Percentiles rank a stretch among this genome's conserved stretches.
These are phyloP conservation scores for Diplodia corticola DNA, from an alignment of 2,329 filamentous ascomycete genomes.

Conservation along the genomic window DNA sequence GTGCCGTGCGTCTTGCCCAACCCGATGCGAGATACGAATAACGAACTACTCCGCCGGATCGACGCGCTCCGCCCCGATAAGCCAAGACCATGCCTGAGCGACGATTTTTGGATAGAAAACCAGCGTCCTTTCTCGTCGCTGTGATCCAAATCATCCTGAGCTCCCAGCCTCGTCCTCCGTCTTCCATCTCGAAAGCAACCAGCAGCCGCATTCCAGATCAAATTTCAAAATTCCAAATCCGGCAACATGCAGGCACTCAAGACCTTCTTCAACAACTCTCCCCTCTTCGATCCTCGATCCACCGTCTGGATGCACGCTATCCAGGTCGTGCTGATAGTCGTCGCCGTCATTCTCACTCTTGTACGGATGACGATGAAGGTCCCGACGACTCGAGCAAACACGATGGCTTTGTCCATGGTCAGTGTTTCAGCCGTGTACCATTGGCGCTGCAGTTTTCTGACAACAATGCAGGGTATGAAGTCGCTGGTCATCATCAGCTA, in stretches of 20 bases:
- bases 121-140: neutral
- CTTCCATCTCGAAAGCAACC: neutral
- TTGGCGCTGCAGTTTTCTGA: too few relatives aligned
- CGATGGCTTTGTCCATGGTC: conserved; percentile 32
- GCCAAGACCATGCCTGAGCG: neutral
- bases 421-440: neutral
- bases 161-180: neutral
- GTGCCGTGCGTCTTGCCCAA: neutral
- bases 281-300: neutral
- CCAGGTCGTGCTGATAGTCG: conserved; percentile 9
- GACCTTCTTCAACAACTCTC: neutral
- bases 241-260: neutral
- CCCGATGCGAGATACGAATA: neutral
- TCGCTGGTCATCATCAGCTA: conserved; percentile 45
- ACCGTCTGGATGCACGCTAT: conserved; percentile 1
- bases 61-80: neutral
- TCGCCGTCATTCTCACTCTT: neutral
- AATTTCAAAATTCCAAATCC: neutral
- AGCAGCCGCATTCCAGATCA: neutral
- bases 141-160: neutral
- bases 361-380: conserved; percentile 29
- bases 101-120: neutral
- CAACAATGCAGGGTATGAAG: conserved; percentile 37
- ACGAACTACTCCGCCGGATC: neutral
- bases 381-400: conserved; percentile 28